A percentile compares a stretch with the other conserved stretches of the same genome.
phyloP scores from a whole-genome alignment of 257 asterid genomes.

The Rauvolfia tetraphylla region DNA sequence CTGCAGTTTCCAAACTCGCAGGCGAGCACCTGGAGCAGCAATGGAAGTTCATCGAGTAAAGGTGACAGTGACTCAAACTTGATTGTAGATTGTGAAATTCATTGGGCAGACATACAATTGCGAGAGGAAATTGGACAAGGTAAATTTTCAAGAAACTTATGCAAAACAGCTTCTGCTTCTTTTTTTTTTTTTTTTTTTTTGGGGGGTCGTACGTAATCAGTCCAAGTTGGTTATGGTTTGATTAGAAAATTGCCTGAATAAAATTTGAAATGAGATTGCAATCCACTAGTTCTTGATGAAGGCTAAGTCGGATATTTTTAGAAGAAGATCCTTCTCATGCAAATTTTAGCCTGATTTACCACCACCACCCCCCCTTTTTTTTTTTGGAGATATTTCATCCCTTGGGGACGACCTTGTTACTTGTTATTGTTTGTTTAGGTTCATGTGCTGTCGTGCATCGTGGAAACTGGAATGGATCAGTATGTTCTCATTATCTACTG shows the following conservation, averaged over 20 bases:
- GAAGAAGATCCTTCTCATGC: neutral
- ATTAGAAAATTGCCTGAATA: neutral
- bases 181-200: too few species aligned
- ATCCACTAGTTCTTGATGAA: neutral
- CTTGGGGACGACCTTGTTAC: conserved; percentile 12
- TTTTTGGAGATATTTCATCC: neutral
- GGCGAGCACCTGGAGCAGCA: conserved; percentile 25
- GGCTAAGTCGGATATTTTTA: neutral
- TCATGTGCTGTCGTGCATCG: conserved; percentile 59
- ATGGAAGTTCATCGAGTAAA: conserved; percentile 34
- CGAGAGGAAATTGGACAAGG: conserved; percentile 65
- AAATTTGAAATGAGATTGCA: neutral
- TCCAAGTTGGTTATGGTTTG: neutral
- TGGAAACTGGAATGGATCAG: conserved; percentile 80
- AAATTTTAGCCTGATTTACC: neutral
- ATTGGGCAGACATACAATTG: conserved; percentile 63
- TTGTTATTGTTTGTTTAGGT: conserved; percentile 36
- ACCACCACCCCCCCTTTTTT: too few species aligned
- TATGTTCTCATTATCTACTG: conserved; percentile 23
- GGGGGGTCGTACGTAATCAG: neutral
- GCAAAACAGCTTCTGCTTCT: neutral
- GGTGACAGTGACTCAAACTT: conserved; percentile 28
- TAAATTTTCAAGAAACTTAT: conserved; percentile 18
- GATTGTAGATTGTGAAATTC: conserved; percentile 36
- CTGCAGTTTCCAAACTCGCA: conserved; percentile 23